These are phyloP conservation scores for Cucumis melo DNA, from an alignment of 306 rosid genomes.

Conservation along the genomic window DNA sequence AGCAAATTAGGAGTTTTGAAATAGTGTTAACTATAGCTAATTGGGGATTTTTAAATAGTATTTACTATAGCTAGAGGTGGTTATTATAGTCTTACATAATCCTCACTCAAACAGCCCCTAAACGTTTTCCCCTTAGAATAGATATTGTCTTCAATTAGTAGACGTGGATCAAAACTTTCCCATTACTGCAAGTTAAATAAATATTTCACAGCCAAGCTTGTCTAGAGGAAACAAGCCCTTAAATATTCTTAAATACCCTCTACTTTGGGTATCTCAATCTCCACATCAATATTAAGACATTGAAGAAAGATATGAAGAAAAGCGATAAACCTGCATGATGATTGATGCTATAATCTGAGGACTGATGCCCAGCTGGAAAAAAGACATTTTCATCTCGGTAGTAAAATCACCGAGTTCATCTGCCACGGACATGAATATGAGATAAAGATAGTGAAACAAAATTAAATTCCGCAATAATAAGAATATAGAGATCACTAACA, in stretches of 20 bases:
- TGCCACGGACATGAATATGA: conserved; percentile 42
- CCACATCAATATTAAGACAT: not conserved
- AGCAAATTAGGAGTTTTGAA: too few relatives aligned
- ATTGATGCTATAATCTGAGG: conserved; percentile 96
- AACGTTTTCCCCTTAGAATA: too few relatives aligned
- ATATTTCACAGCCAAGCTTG: not conserved
- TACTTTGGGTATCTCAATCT: not conserved
- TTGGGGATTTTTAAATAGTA: too few relatives aligned
- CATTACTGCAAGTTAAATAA: not conserved
- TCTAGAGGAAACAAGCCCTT: not conserved
- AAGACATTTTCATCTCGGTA: conserved; percentile 78
- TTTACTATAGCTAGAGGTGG: too few relatives aligned
- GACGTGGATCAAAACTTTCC: not conserved
- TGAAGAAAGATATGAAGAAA: not conserved
- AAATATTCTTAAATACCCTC: not conserved
- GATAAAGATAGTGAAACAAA: not conserved
- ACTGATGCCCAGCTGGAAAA: conserved; percentile 97
- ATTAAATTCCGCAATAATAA: not conserved
- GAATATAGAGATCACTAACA: not conserved
- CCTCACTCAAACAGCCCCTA: too few relatives aligned
- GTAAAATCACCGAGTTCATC: conserved; percentile 91
- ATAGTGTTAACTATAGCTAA: too few relatives aligned
- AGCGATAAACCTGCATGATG: conserved; percentile 73
- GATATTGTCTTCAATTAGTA: not conserved
- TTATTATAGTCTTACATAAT: too few relatives aligned